Evolutionary conservation across 148 eudicot species (phyloP), one percentile per base, ranked within the genome.

Genomic region (Rhododendron ovatum): DNA sequence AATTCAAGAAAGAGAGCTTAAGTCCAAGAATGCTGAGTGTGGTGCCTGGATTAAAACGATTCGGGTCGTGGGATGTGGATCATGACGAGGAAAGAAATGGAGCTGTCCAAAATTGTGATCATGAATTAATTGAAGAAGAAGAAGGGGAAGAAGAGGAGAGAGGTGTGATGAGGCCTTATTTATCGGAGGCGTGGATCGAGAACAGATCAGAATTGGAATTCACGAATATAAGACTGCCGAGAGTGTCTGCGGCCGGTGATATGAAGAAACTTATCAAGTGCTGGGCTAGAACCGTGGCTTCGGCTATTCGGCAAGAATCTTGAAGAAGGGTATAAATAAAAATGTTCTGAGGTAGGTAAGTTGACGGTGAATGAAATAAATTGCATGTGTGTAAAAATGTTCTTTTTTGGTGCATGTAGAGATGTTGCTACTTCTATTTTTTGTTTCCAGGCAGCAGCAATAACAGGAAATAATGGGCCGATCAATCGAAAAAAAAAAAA

Each of bases 251-350:
- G 2, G 88, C 90, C 65, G 87, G 85, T 75, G 94, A 92, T 65
- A 90, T 94, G 94, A 92, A 93, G 91, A 90, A 89, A 65, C 91
- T 88, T 86, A 89, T 94, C 33, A 92, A 81, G 88, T 82, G 88
- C 41, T 94, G 97, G 97, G 97, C 95, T 80, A 91, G 88, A 86
- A 91, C 91, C 35, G 95, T 94, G 57, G 95, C 94, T 4, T 78
- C 91, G 61, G 85, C 48, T 2, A 22, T 91, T 80, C 89, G 75
- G 50, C 90, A 86, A 28, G 91, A 86, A 37, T 87, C 88, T 86
- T 91, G 86, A 85, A 28, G 22, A 14, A 24, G 43, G 0, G 69
- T 22, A 9, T 8, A 9, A n/a, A n/a, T 18, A 20, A 59, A 59
- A 67, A 67, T 26, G 74, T 26, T 11, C 0, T 15, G 76, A 14